Conservation (phyloP, 805 yeast species). For the Maudiozyma bulderi region DNA sequence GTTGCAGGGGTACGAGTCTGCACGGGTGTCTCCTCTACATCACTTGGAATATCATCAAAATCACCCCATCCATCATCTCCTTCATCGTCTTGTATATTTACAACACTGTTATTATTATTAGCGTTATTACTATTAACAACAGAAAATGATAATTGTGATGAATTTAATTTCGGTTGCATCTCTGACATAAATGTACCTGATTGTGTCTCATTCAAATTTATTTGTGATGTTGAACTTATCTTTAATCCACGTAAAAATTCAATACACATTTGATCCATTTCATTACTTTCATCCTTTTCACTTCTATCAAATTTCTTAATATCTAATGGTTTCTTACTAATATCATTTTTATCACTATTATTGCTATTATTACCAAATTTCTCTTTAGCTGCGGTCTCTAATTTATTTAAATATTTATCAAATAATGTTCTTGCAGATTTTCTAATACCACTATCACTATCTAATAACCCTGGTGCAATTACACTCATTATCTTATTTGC, state of each 20-base stretch:
- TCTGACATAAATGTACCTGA: not conserved
- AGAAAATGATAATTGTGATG: not conserved
- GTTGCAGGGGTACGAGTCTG: not conserved
- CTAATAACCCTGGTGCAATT: conserved; percentile 75
- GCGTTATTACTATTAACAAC: not conserved
- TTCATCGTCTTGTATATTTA: not conserved
- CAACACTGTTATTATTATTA: not conserved
- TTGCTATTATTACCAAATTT: not conserved
- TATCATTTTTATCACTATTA: not conserved
- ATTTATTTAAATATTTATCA: conserved; percentile 47
- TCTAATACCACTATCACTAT: conserved; percentile 60
- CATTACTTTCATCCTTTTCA: not conserved
- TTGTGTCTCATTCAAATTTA: not conserved
- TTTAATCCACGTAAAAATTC: not conserved
- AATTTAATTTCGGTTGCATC: not conserved
- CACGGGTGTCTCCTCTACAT: not conserved
- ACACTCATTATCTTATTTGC: conserved; percentile 76
- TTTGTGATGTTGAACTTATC: not conserved
- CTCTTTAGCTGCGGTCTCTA: conserved; percentile 36
- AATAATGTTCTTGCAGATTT: conserved; percentile 62
- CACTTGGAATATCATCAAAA: not conserved
- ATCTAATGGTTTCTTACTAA: not conserved
- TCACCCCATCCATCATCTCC: conserved; percentile 2
- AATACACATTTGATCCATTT: not conserved
- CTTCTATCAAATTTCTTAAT: not conserved